Evolutionary conservation across 2,329 filamentous ascomycete genomes (phyloP), one percentile per base, ranked within the genome.

Genomic region (Berkeleyomyces rouxiae): DNA sequence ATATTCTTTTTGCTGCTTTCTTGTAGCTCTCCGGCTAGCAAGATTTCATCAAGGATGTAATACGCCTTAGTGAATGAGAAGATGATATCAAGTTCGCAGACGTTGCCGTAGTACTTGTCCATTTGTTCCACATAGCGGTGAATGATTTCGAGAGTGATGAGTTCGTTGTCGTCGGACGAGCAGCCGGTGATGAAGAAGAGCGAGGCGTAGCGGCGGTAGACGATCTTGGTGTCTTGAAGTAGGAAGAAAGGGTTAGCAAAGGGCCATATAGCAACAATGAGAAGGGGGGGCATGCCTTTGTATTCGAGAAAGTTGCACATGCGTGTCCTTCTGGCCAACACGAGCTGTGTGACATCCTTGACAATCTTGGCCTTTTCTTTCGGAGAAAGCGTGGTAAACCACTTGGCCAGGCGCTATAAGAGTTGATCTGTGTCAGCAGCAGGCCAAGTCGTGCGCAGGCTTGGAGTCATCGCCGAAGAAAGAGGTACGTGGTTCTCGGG

Each of bases 231-330:
- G 76, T 99, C 93, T 96, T 72, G 37, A 49, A 16, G 11, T 40
- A 0, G 23, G 39, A 40, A 40, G 59, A 6, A 10, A 39, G 43
- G 16, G 47, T 47, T 46, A 33, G 33, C 37, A 23, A 36, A 58
- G 36, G 51, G 46, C 36, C 44, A 40, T 31, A 31, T n/a, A 39
- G 49, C 47, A 39, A 36, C 37, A 2, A 60, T 66, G 62, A 7
- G 46, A 53, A 66, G 61, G 1, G 7, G 49, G 60, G 43, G 66
- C 72, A 58, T 68, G 95, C 92, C 92, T 84, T 99, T 99, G 76
- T 99, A 99, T 74, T 99, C 93, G 65, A 99, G 83, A 76, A 99
- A 99, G 77, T 99, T 99, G 83, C 93, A 99, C 93, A 99, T 99
- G 74, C 93, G 90, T 65, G 93, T 97, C 71, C 93, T 84, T 69